Evolutionary conservation across 805 yeast genomes (phyloP), one percentile per base, ranked within the genome.

Genomic region (Alloascoidea africana): DNA sequence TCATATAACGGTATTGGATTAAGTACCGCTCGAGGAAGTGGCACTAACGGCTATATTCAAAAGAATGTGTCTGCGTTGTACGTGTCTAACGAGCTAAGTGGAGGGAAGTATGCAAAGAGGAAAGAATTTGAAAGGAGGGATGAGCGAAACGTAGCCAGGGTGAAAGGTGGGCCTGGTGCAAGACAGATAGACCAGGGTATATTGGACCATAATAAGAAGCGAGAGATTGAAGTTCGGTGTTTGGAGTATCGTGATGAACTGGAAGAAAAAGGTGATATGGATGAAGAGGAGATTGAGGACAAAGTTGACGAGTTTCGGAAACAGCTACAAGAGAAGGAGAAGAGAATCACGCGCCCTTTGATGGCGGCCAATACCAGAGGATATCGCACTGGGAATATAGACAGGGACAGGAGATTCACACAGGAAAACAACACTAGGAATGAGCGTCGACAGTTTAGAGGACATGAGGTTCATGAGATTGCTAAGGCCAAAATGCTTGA

Each of bases 1-100:
- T 51, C 55, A 19, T 56, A 56, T 40, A 56, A 56, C 44, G 58
- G 59, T 13, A 52, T 56, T n/a, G 61, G 61, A 2, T 47, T 56
- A 5, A 27, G 46, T 19, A 51, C 58, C 4, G 50, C 53, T 2
- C 38, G 56, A 6, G 62, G 61, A 3, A 44, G 52, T 5, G 58
- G 55, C 5, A 56, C 62, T 13, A 55, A 50, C 32, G 61, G 62
- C 4, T 49, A 46, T 38, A 42, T 56, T 13, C 58, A 56, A 43
- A 42, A 43, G 36, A 56, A 51, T 35, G 18, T 23, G 5, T 43
- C 53, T 17, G 16, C 39, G n/a, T 5, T 23, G n/a, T 8, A 34
- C 14, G 11, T 19, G 16, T 19, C 36, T 17, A 4, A 17, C 8
- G 4, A 27, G 14, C n/a, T n/a, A n/a, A n/a, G n/a, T n/a, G 8